Conservation (phyloP, 2,329 filamentous ascomycete genomes). For the Hypoxylon sp. region DNA sequence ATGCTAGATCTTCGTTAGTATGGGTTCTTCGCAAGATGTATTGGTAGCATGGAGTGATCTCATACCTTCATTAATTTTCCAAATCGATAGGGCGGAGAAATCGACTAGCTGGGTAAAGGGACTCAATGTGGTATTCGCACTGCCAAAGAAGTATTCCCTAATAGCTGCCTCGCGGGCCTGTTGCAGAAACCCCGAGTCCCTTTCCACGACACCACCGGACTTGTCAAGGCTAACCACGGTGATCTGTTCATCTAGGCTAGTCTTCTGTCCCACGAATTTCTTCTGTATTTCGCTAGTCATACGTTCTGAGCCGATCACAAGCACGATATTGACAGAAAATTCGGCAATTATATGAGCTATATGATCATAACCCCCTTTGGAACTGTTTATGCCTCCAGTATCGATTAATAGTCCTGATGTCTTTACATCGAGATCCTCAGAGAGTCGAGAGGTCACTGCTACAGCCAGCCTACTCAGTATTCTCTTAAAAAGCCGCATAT, state of each 20-base stretch:
- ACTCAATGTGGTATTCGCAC: slow-evolving; percentile 79
- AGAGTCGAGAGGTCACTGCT: slow-evolving; percentile 80
- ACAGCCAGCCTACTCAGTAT: slow-evolving; percentile 82
- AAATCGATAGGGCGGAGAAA: slow-evolving; percentile 80
- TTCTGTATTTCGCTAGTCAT: slow-evolving; percentile 80
- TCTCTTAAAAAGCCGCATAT: slow-evolving; percentile 78
- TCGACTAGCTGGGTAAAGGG: slow-evolving; percentile 89
- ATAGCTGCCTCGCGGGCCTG: slow-evolving; percentile 80
- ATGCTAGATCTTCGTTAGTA: slow-evolving; percentile 30
- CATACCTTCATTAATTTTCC: slow-evolving; percentile 74
- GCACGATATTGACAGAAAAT: slow-evolving; percentile 78
- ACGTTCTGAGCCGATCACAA: slow-evolving; percentile 84
- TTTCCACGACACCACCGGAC: slow-evolving; percentile 85
- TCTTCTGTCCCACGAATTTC: slow-evolving; percentile 71
- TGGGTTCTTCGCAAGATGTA: not conserved
- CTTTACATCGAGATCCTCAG: slow-evolving; percentile 79
- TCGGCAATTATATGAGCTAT: slow-evolving; percentile 80
- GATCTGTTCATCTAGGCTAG: slow-evolving; percentile 74
- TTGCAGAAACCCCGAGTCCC: slow-evolving; percentile 81
- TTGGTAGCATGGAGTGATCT: slow-evolving; percentile 38
- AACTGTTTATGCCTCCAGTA: slow-evolving; percentile 77
- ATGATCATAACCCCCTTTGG: slow-evolving; percentile 77
- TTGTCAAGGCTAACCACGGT: slow-evolving; percentile 83
- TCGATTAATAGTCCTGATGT: slow-evolving; percentile 88
- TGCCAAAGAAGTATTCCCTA: slow-evolving; percentile 95